Evolutionary conservation across 768 basidiomycete genomes (phyloP), one percentile per base, ranked within the genome.

Genomic region (Boletus barrowsii): DNA sequence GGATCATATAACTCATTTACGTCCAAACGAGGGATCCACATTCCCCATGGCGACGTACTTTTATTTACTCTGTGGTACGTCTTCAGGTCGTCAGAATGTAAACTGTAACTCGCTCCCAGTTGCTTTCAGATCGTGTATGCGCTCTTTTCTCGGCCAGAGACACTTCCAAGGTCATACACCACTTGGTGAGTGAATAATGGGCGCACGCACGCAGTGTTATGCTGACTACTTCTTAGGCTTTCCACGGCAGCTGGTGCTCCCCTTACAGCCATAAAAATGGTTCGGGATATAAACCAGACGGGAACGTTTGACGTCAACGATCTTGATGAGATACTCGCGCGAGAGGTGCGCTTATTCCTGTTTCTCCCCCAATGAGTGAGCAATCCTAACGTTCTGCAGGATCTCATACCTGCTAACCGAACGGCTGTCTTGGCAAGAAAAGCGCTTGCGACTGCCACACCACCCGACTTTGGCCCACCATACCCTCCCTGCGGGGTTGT

Each of bases 101-200:
- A 20, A 30, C 51, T 17, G 11, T 53, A 20, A 53, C 40, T 10
- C 5, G 41, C 51, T 47, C 26, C 10, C 20, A 90, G 89, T 15
- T 94, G 85, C 61, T 86, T 84, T 4, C 93, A 96, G 69, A 96
- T 98, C 67, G 72, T 93, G 67, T 94, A 91, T 64, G 85, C 78
- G 3, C 88, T 83, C 63, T 73, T 93, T 29, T 66, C 90, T 36
- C 79, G 88, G 39, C 93, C 90, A 17, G 91, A 94, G 54, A 93
- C 92, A 4, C 81, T 96, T 22, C 84, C 90, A n/a, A 73, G 73
- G 45, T 87, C 87, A 14, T 96, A 96, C 62, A 77, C 75, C 22
- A 69, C 68, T 39, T 96, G 93, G 93, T 91, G 56, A 42, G 79
- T 11, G 5, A 35, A 46, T 45, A 42, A 45, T 15, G 15, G 24